These are phyloP conservation scores for Fusarium sambucinum DNA, from an alignment of 2,329 filamentous ascomycete species.

Conservation along the genomic window DNA sequence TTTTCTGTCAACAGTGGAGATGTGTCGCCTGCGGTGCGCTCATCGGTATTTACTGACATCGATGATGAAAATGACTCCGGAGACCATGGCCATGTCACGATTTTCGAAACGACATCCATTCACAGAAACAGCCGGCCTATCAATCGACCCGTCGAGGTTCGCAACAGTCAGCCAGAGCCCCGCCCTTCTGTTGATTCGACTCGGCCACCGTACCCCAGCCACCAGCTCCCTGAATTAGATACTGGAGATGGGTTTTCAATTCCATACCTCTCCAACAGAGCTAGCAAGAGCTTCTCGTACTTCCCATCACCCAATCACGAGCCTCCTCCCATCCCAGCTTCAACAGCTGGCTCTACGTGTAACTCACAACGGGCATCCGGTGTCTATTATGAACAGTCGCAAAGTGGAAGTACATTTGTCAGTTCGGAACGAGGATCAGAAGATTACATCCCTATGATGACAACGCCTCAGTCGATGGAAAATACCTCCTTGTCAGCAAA, in stretches of 20 bases:
- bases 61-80: constrained; percentile 46
- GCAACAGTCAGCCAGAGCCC: constrained; percentile 39
- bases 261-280: constrained; percentile 58
- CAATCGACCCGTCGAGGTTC: constrained; percentile 39
- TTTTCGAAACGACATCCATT: constrained; percentile 50
- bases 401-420: constrained; percentile 57
- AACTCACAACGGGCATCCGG: constrained; percentile 59
- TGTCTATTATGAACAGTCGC: constrained; percentile 55
- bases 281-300: constrained; percentile 48
- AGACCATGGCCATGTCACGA: constrained; percentile 51
- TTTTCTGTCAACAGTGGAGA: constrained; percentile 68
- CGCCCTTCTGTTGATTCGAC: constrained; percentile 46
- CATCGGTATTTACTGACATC: constrained; percentile 47
- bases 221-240: constrained; percentile 64
- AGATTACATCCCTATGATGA: constrained; percentile 58
- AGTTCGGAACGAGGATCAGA: constrained; percentile 61
- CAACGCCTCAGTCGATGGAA: constrained; percentile 61
- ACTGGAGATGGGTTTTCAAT: constrained; percentile 64
- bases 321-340: constrained; percentile 62
- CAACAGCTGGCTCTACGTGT: constrained; percentile 52
- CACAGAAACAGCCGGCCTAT: constrained; percentile 43
- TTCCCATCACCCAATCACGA: constrained; percentile 62
- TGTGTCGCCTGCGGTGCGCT: constrained; percentile 49
- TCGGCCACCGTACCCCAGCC: constrained; percentile 48
- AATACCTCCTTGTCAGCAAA: constrained; percentile 59